Evolutionary conservation across 179 eudicot genomes (phyloP).

Genomic region (Spinacia oleracea): DNA sequence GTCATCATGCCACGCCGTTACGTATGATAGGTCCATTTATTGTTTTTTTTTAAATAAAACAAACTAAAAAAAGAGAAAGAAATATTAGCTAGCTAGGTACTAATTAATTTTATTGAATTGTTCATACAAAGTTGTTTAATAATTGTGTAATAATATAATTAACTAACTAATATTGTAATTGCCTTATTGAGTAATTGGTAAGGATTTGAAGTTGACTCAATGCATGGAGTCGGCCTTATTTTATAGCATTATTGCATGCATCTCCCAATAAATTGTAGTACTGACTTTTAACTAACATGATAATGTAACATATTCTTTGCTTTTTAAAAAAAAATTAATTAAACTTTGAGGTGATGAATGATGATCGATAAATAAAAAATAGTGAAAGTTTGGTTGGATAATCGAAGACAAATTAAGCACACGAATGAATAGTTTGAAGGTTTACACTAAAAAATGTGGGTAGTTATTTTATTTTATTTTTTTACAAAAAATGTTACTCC

Average conservation of each 20-base stretch:
- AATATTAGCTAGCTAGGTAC: too few species aligned
- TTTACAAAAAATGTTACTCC: too few species aligned
- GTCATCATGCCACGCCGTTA: background rate
- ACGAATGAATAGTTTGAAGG: too few species aligned
- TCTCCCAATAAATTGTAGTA: background rate
- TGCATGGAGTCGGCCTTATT: background rate
- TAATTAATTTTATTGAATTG: background rate
- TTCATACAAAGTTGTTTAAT: background rate
- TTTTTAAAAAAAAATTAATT: too few species aligned
- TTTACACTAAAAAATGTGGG: too few species aligned
- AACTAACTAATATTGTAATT: background rate
- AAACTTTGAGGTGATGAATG: too few species aligned
- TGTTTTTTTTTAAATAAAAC: background rate
- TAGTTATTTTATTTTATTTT: too few species aligned
- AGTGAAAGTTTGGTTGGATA: too few species aligned
- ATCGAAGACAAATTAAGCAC: too few species aligned
- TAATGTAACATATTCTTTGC: background rate
- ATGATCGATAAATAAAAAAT: too few species aligned
- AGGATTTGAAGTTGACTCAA: background rate
- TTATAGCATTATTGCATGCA: background rate
- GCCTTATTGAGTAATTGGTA: too few species aligned
- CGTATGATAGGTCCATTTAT: background rate
- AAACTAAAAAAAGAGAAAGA: background rate
- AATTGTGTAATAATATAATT: background rate
- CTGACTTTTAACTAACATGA: background rate